phyloP scores from a whole-genome alignment of 1,139 yeast species.

The Taphrina populina region DNA sequence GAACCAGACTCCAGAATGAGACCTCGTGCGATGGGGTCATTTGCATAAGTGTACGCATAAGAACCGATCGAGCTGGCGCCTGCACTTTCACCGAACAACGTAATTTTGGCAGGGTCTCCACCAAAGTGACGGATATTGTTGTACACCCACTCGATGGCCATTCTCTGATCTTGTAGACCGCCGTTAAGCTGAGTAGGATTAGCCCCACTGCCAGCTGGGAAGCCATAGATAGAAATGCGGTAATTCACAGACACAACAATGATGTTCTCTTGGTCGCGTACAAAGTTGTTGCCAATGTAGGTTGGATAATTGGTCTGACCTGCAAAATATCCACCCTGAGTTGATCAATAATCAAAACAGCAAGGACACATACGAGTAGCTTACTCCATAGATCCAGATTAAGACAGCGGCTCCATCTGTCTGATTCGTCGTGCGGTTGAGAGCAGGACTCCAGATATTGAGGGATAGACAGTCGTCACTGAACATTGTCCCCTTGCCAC shows the following conservation, averaged over 20 bases:
- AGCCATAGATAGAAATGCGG: constrained; percentile 14
- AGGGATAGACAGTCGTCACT: constrained; percentile 28
- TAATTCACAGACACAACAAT: constrained; percentile 21
- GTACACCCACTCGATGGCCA: constrained; percentile 47
- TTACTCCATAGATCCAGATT: constrained; percentile 27
- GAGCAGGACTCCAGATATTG: constrained; percentile 32
- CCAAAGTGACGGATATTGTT: constrained; percentile 45
- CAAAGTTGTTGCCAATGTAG: constrained; percentile 20
- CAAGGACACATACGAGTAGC: background rate
- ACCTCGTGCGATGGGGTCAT: constrained; percentile 29
- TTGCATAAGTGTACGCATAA: constrained; percentile 19
- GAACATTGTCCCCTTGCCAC: background rate
- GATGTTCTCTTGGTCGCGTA: constrained; percentile 20
- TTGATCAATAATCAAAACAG: background rate
- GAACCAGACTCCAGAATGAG: constrained; percentile 25
- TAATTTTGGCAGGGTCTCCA: constrained; percentile 40
- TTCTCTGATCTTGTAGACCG: constrained; percentile 45
- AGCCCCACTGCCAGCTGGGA: constrained; percentile 26
- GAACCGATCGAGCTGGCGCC: constrained; percentile 40
- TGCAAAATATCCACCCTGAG: constrained; percentile 18
- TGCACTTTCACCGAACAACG: constrained; percentile 46
- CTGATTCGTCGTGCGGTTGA: background rate
- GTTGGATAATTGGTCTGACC: constrained; percentile 1
- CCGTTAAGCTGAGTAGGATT: constrained; percentile 40
- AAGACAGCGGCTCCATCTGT: constrained; percentile 15